A percentile compares a stretch with the other conserved stretches of the same genome.
phyloP scores from a whole-genome alignment of 2,329 filamentous ascomycete genomes.

The Septoria linicola region DNA sequence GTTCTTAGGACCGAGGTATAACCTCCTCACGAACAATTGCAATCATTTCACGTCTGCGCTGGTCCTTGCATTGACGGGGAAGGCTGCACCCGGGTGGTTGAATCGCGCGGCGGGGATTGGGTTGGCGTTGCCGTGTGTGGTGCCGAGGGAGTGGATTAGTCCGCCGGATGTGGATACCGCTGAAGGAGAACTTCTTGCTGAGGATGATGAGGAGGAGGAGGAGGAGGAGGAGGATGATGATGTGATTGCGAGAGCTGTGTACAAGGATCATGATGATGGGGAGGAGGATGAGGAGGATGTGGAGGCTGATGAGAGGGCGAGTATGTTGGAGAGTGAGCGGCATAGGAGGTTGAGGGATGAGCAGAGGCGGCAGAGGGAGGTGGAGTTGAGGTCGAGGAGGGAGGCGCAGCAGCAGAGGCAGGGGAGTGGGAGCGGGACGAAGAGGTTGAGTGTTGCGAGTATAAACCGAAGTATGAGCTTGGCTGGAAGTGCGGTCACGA shows the following conservation, averaged over 20 bases:
- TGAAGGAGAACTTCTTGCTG: slow-evolving; percentile 67
- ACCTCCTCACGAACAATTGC: slow-evolving; percentile 80
- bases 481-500: not conserved
- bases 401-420: not conserved
- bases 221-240: slow-evolving; percentile 54
- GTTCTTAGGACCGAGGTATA: slow-evolving; percentile 75
- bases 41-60: slow-evolving; percentile 83
- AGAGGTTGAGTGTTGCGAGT: slow-evolving; percentile 12
- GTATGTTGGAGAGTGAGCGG: slow-evolving; percentile 25
- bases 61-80: slow-evolving; percentile 69
- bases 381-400: slow-evolving; percentile 4
- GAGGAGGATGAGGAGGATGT: slow-evolving; percentile 5
- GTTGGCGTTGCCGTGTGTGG: slow-evolving; percentile 75
- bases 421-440: not conserved
- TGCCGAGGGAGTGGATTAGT: slow-evolving; percentile 78
- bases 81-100: slow-evolving; percentile 70
- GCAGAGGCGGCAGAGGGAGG: slow-evolving; percentile 31
- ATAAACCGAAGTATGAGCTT: slow-evolving; percentile 7
- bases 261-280: slow-evolving; percentile 37
- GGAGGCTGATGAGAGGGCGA: slow-evolving; percentile 8
- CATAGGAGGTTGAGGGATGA: slow-evolving; percentile 32
- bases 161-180: slow-evolving; percentile 73
- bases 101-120: slow-evolving; percentile 84
- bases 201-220: slow-evolving; percentile 49
- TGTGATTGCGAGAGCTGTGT: slow-evolving; percentile 24